Conservation (phyloP, 768 basidiomycete species). For the Pulveroboletus sp. region DNA sequence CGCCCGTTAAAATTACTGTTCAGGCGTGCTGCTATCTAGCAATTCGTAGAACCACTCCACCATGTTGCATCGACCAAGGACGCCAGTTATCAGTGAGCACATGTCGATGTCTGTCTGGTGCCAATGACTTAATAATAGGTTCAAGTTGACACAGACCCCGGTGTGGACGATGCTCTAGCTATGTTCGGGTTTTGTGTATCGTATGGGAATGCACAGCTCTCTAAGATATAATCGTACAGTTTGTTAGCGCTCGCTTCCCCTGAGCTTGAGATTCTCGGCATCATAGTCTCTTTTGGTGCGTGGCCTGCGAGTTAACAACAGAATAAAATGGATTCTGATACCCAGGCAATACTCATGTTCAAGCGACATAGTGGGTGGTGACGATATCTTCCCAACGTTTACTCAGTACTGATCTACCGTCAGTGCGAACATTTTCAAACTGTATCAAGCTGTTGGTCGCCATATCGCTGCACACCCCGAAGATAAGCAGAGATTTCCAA, state of each 20-base stretch:
- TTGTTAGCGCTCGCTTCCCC: conserved; percentile 78
- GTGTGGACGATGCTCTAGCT: conserved; percentile 77
- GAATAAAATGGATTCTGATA: background rate
- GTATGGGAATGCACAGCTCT: background rate
- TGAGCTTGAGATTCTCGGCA: conserved; percentile 74
- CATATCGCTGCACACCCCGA: conserved; percentile 55
- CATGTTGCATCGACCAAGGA: conserved; percentile 29
- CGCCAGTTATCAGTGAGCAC: conserved; percentile 64
- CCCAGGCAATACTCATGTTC: conserved; percentile 67
- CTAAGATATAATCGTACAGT: conserved; percentile 33
- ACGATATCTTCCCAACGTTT: background rate
- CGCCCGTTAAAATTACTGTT: too few species aligned
- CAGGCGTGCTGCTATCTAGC: too few species aligned
- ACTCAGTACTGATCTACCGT: background rate
- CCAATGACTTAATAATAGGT: conserved; percentile 2
- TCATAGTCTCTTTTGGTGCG: conserved; percentile 72
- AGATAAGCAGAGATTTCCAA: conserved; percentile 54
- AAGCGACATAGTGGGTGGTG: conserved; percentile 50
- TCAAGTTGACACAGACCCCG: conserved; percentile 81
- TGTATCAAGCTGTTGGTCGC: conserved; percentile 61
- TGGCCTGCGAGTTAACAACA: background rate
- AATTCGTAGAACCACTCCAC: too few species aligned
- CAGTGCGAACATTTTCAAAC: conserved; percentile 71
- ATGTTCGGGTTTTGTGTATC: conserved; percentile 45
- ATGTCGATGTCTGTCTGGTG: background rate